A percentile compares a stretch with the other conserved stretches of the same genome.
Conservation (phyloP, 208 protist genomes). For the Leishmania major region DNA sequence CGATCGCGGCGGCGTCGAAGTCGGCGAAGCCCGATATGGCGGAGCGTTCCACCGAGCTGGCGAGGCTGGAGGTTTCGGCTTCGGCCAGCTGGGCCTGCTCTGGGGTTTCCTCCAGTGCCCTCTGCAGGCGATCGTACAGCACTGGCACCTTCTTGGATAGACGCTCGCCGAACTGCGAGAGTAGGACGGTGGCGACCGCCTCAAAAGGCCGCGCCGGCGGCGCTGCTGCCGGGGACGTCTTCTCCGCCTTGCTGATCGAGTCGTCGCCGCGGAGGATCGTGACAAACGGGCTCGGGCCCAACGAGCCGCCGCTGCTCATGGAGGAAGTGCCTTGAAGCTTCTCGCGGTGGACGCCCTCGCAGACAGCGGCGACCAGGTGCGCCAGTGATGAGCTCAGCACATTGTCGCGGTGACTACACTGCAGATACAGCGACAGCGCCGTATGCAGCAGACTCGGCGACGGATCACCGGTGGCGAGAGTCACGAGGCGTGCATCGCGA, state of each 20-base stretch:
- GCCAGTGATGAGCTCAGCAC: conserved; percentile 53
- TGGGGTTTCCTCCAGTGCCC: conserved; percentile 56
- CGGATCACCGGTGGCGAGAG: conserved; percentile 13
- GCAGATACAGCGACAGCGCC: conserved; percentile 46
- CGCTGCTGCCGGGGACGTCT: conserved; percentile 4
- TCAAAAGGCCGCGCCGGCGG: conserved; percentile 24
- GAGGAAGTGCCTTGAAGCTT: conserved; percentile 25
- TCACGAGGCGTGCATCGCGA: conserved; percentile 20
- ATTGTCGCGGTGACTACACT: conserved; percentile 48
- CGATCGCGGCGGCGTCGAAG: conserved; percentile 41
- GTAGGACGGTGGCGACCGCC: conserved; percentile 25
- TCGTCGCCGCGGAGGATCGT: conserved; percentile 29
- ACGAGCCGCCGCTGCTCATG: not conserved
- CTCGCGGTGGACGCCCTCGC: conserved; percentile 50
- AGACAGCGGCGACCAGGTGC: conserved; percentile 50
- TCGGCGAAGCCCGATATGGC: conserved; percentile 14
- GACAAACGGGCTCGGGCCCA: conserved; percentile 27
- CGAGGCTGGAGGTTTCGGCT: conserved; percentile 64
- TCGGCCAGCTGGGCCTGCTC: conserved; percentile 69
- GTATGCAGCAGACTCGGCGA: conserved; percentile 36
- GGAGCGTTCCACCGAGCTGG: conserved; percentile 65
- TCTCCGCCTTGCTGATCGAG: conserved; percentile 31
- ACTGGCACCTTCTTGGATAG: conserved; percentile 33
- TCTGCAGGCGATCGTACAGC: conserved; percentile 39
- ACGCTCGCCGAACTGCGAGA: conserved; percentile 32